A percentile compares a stretch with the other conserved stretches of the same genome.
These are phyloP conservation scores for Globisporangium cystogenes DNA, from an alignment of 352 stramenopile genomes.

Conservation along the genomic window DNA sequence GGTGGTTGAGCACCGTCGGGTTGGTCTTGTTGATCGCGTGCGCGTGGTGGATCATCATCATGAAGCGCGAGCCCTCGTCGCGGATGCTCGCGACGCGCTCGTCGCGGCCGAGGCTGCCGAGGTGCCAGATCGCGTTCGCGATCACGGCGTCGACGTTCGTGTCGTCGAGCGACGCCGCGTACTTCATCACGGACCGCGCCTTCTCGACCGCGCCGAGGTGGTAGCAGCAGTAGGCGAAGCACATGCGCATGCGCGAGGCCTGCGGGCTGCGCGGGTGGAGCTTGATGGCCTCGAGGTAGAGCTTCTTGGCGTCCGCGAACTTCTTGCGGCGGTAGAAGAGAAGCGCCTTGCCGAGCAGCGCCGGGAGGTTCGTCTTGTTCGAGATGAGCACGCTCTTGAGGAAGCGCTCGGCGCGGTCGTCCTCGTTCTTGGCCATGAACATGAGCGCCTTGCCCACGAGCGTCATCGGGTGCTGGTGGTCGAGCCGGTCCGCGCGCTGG, in stretches of 20 bases:
- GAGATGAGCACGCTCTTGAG: conserved; percentile 90
- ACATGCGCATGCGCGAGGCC: conserved; percentile 90
- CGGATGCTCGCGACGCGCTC: conserved; percentile 73
- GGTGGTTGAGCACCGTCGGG: conserved; percentile 93
- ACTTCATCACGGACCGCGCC: conserved; percentile 79
- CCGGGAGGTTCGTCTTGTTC: conserved; percentile 84
- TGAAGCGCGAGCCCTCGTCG: conserved; percentile 87
- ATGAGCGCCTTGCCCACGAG: conserved; percentile 90
- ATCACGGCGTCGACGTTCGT: conserved; percentile 95
- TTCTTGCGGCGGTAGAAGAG: conserved; percentile 87
- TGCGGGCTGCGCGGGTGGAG: conserved; percentile 90
- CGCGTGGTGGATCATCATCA: conserved; percentile 90
- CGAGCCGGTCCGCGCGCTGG: conserved; percentile 81
- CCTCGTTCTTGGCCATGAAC: conserved; percentile 91
- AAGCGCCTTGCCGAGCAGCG: conserved; percentile 81
- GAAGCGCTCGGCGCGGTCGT: conserved; percentile 88
- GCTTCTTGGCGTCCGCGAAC: conserved; percentile 86
- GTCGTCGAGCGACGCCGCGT: conserved; percentile 77
- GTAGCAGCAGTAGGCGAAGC: conserved; percentile 96
- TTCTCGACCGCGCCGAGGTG: conserved; percentile 90
- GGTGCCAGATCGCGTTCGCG: conserved; percentile 90
- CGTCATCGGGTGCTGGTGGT: conserved; percentile 88
- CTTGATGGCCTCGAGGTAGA: conserved; percentile 93
- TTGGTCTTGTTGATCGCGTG: conserved; percentile 87
- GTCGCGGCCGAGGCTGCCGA: conserved; percentile 70